These are phyloP conservation scores for Casuarina equisetifolia DNA, from an alignment of 306 rosid genomes.

Conservation along the genomic window DNA sequence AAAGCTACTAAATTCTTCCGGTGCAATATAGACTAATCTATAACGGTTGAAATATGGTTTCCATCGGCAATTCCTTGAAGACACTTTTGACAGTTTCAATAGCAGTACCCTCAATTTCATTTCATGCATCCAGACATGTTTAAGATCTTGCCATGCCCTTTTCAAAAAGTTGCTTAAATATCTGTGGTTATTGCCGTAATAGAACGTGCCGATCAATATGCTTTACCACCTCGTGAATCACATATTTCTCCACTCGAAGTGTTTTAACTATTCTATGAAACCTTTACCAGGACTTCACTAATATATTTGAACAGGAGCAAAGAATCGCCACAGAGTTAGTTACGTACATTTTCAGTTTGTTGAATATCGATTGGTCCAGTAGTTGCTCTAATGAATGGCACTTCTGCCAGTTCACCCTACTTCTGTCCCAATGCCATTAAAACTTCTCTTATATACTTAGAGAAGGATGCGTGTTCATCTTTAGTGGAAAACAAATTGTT, in stretches of 20 bases:
- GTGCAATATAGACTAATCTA: neutral
- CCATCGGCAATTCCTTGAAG: constrained; percentile 55
- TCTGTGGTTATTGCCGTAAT: constrained; percentile 29
- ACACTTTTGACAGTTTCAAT: constrained; percentile 46
- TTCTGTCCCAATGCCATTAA: constrained; percentile 46
- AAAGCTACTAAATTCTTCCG: neutral
- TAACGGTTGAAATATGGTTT: constrained; percentile 34
- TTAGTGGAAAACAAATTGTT: constrained; percentile 25
- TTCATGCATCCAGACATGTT: constrained; percentile 51
- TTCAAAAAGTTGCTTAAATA: constrained; percentile 42
- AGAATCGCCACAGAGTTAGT: constrained; percentile 34
- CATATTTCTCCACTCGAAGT: constrained; percentile 36
- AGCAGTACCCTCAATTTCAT: constrained; percentile 43
- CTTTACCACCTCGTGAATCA: constrained; percentile 47
- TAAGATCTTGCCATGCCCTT: constrained; percentile 45
- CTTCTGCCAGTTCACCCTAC: constrained; percentile 46
- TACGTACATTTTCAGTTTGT: constrained; percentile 38
- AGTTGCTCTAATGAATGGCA: constrained; percentile 36
- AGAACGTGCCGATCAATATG: constrained; percentile 36
- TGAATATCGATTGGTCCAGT: constrained; percentile 37
- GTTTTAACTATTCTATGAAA: constrained; percentile 27
- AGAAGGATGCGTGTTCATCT: constrained; percentile 24
- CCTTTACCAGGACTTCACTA: constrained; percentile 51
- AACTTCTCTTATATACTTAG: constrained; percentile 36
- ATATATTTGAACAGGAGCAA: constrained; percentile 48